phyloP scores from a whole-genome alignment of 257 asterid species.

The Capsicum baccatum region DNA sequence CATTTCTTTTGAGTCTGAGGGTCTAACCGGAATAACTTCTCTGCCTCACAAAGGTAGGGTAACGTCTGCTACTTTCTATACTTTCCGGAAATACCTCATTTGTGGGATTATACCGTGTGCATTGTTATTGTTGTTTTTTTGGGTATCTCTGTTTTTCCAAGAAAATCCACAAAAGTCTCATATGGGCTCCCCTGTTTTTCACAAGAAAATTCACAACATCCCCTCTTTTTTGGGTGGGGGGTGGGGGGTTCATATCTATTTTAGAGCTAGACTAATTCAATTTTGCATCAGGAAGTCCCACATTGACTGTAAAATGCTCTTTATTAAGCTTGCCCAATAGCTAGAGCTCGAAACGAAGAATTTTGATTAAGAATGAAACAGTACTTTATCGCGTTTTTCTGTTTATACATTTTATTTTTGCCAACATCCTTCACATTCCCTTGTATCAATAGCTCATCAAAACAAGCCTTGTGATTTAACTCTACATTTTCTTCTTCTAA shows the following conservation, averaged over 20 bases:
- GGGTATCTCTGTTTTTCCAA: not conserved
- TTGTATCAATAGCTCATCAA: no score
- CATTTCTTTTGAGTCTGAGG: no score
- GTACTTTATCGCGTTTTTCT: not conserved
- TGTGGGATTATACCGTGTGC: not conserved
- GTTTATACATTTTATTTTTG: not conserved
- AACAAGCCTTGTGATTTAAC: no score
- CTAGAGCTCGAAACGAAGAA: accelerated
- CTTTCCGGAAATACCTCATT: accelerated
- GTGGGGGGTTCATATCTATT: not conserved
- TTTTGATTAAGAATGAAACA: not conserved
- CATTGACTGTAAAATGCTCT: not conserved
- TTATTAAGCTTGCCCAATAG: accelerated
- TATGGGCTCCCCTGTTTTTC: conserved; percentile 27
- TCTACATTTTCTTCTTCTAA: no score
- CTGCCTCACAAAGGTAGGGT: not conserved
- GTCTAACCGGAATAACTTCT: not conserved
- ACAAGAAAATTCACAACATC: not conserved
- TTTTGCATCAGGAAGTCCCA: not conserved
- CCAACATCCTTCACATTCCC: not conserved
- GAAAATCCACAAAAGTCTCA: conserved; percentile 8
- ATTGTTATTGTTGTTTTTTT: not conserved
- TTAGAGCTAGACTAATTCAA: not conserved
- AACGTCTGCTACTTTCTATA: not conserved
- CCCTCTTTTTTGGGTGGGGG: not conserved